Evolutionary conservation across 2,329 filamentous ascomycete species (phyloP).

Genomic region (Magnaporthales sp.): DNA sequence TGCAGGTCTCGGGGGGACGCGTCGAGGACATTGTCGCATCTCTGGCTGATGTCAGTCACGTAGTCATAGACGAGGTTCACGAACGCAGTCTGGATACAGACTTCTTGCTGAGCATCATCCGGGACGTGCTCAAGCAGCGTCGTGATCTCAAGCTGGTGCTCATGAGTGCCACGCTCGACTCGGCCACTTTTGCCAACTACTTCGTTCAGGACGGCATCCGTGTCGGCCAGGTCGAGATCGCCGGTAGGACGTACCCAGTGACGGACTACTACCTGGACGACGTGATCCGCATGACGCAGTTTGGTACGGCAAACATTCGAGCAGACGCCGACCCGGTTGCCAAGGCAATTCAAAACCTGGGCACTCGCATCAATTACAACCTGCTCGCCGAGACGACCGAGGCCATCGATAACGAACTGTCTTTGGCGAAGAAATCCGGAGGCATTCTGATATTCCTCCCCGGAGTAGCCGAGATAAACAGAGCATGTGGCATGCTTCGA

Average conservation of each 20-base stretch:
- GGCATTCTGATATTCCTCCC: slow-evolving; percentile 95
- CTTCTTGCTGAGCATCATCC: slow-evolving; percentile 79
- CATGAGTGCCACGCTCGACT: slow-evolving; percentile 95
- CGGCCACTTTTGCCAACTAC: slow-evolving; percentile 74
- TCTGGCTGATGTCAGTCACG: slow-evolving; percentile 82
- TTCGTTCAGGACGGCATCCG: slow-evolving; percentile 59
- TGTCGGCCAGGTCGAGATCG: slow-evolving; percentile 78
- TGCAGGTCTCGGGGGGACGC: slow-evolving; percentile 82
- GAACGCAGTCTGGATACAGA: slow-evolving; percentile 93
- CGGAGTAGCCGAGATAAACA: slow-evolving; percentile 83
- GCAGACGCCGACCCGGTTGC: slow-evolving; percentile 49
- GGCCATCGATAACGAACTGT: slow-evolving; percentile 70
- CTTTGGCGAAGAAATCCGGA: slow-evolving; percentile 57
- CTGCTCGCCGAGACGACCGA: slow-evolving; percentile 73
- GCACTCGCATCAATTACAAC: slow-evolving; percentile 85
- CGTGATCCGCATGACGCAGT: slow-evolving; percentile 71
- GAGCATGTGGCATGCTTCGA: slow-evolving; percentile 61
- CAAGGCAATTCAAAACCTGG: slow-evolving; percentile 62
- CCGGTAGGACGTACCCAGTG: slow-evolving; percentile 83
- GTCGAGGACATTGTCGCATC: slow-evolving; percentile 74
- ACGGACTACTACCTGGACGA: slow-evolving; percentile 87
- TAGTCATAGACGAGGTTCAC: slow-evolving; percentile 95
- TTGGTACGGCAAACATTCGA: slow-evolving; percentile 34
- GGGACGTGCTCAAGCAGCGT: slow-evolving; percentile 66
- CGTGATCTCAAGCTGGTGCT: slow-evolving; percentile 82